These are phyloP conservation scores for Hemisphaericaspora xylanilytica DNA, from an alignment of 1,139 yeast genomes.

Conservation along the genomic window DNA sequence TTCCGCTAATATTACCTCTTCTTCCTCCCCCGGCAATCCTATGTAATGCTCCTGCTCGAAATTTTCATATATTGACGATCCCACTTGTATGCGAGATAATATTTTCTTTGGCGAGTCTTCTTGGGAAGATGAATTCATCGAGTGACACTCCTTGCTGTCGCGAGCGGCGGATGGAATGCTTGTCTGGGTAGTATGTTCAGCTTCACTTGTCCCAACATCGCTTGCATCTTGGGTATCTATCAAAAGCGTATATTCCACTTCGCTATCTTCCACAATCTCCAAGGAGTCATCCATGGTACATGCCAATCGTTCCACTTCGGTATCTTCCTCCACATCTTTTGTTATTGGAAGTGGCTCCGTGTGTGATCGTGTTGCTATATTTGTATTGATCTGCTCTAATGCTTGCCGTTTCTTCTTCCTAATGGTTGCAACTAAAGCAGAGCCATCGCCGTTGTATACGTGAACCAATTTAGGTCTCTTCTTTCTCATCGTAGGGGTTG, in stretches of 20 bases:
- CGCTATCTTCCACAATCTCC: constrained; percentile 16
- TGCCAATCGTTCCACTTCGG: constrained; percentile 2
- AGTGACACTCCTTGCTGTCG: neutral
- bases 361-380: constrained; percentile 3
- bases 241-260: constrained; percentile 13
- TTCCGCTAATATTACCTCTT: too few relatives aligned
- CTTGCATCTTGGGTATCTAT: constrained; percentile 1
- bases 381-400: neutral
- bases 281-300: constrained; percentile 6
- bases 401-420: constrained; percentile 1
- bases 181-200: neutral
- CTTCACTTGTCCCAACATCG: neutral
- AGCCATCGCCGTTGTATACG: neutral
- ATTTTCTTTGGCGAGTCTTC: neutral
- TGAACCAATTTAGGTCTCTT: constrained; percentile 4
- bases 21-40: neutral
- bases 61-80: constrained; percentile 27
- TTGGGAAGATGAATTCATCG: neutral
- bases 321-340: neutral
- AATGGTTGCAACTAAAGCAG: neutral
- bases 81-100: neutral
- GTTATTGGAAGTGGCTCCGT: constrained; percentile 1
- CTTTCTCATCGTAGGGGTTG: neutral
- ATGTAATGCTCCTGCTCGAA: neutral
- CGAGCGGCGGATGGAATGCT: neutral